Base-by-base conservation (phyloP, 2,329 filamentous ascomycete species). In the Zymoseptoria ardabiliae region DNA sequence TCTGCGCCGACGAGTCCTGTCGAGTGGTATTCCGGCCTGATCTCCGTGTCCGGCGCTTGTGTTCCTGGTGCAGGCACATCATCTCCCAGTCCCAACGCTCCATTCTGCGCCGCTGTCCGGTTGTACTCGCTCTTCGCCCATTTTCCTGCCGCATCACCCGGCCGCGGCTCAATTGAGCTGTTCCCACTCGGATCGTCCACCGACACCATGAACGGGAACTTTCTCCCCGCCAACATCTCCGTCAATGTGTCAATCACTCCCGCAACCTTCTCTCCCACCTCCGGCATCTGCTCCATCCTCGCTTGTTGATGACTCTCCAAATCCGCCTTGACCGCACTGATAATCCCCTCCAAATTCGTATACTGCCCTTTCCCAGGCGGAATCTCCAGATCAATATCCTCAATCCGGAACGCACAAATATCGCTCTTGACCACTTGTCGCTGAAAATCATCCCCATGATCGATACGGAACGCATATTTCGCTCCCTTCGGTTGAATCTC, bases 171-270 rank as follows among this genome's bases (percentile, higher is more conserved):
- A 69, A 99, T 96, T 82, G 92, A 97, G 2, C 91, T 96, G 80
- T 99, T 99, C 57, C 94, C 94, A 0, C 92, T 89, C 2, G 90
- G 89, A 72, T 99, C 94, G 72, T 99, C 91, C 53, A 97, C 80
- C 49, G 85, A 88, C 54, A 99, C 77, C 55, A 90, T 88, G 81
- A 99, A 97, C 22, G 94, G 94, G 72, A 96, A 92, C 6, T 82
- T 81, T 25, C 87, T 81, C 54, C 91, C 89, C 2, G 83, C 82
- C 9, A 96, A 76, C 85, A 97, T 96, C 58, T 87, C 83, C 60
- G 84, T 82, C 13, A 91, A 82, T 66, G 86, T 88, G 51, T 82
- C 74, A 61, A 97, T 87, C 55, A 97, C 83, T 54, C 85, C 85
- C 62, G 86, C 85, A 21, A 99, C 80, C 73, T 96, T 92, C 59